Evolutionary conservation across 2,329 filamentous ascomycete species (phyloP), one percentile per base, ranked within the genome.

Genomic region (Scleromitrula shiraiana): DNA sequence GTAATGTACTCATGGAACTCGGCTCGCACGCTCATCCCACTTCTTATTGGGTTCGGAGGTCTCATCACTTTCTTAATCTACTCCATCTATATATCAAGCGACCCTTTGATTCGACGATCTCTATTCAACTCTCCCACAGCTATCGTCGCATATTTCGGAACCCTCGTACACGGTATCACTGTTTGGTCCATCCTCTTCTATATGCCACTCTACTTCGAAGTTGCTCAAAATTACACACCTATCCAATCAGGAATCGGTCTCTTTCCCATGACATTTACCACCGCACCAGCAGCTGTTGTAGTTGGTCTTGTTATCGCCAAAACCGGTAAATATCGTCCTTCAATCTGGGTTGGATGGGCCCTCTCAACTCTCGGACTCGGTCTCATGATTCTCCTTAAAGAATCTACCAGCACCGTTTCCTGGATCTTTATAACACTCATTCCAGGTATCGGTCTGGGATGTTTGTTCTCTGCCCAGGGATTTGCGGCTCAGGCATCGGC

Each of bases 1-100:
- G 70, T 83, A 8, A 75, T 81, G 65, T 85, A 82, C 60, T 59
- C 71, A 0, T 86, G 82, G 82, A 60, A 65, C 35, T 77, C 72
- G 7, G 82, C 74, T 70, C 68, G 71, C 1, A 82, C 79, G 0
- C 65, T 86, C 3, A 69, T 80, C 0, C 82, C 80, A 0, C 62
- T 87, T 7, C 61, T 78, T 3, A 37, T 83, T 7, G 79, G 80
- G 2, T 56, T 66, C 2, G 59, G 66, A 1, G 72, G 76, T 1
- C 63, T 85, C 5, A 54, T 72, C 3, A 63, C 57, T 3, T 81
- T 80, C 55, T 65, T 71, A 7, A 60, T 74, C 20, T 82, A 77
- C 56, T 55, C 52, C 8, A 75, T 83, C 58, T 51, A 47, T 36
- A 33, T 52, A 12, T 45, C 53, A 17, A 15, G 36, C 1, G 41